A percentile compares a stretch with the other conserved stretches of the same genome.
Evolutionary conservation across 441 rosid genomes (phyloP).

Genomic region (Pelargonium australe): DNA sequence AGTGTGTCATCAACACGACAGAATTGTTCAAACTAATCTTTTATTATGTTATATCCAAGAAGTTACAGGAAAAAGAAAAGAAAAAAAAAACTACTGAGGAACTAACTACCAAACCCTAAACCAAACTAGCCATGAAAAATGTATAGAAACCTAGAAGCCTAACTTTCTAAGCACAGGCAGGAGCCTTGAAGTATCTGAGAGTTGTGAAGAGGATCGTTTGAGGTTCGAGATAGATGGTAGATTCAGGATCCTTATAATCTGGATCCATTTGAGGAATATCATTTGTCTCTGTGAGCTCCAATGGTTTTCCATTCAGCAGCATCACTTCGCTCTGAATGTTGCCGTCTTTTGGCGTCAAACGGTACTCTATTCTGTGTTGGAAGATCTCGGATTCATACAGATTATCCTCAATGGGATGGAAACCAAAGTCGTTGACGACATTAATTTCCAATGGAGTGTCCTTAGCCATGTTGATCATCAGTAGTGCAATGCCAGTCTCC

Average conservation of each 20-base stretch:
- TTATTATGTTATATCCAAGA: too few species aligned
- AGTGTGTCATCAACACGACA: too few species aligned
- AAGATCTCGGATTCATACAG: not conserved
- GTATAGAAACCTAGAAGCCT: too few species aligned
- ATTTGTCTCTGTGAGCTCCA: conserved; percentile 25
- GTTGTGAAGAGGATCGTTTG: conserved; percentile 36
- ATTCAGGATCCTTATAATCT: conserved; percentile 23
- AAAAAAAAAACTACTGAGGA: too few species aligned
- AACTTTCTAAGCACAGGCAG: conserved; percentile 32
- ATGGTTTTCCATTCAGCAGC: conserved; percentile 43
- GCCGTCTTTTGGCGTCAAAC: conserved; percentile 48
- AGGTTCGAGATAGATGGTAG: conserved; percentile 31
- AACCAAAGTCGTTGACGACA: not conserved
- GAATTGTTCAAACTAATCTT: too few species aligned
- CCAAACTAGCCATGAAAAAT: too few species aligned
- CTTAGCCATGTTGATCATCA: not conserved
- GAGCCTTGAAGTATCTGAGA: conserved; percentile 40
- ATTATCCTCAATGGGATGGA: not conserved
- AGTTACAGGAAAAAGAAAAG: too few species aligned
- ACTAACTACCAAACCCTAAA: too few species aligned
- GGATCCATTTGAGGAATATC: conserved; percentile 45
- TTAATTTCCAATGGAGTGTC: not conserved
- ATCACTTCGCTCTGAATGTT: conserved; percentile 48
- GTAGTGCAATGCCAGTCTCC: not conserved
- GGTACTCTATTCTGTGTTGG: conserved; percentile 48